Base-by-base conservation (phyloP, 2,329 filamentous ascomycete species). In the Talaromyces sp. region DNA sequence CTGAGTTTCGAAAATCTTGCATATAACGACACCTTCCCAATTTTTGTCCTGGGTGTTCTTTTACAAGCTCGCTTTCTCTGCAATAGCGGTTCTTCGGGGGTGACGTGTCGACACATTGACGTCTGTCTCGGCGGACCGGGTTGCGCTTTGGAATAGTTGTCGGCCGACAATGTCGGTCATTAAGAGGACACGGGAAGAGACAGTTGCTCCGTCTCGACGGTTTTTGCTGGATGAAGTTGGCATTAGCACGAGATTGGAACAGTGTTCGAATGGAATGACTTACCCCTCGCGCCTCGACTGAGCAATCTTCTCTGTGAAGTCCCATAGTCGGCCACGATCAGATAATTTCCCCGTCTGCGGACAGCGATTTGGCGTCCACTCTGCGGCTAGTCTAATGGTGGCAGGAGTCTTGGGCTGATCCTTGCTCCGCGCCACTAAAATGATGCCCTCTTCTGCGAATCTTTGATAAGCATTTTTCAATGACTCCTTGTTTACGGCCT, bases 401-500 rank as follows among this genome's bases (percentile, higher is more conserved):
- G 60, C 60, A 14, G 78, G 68, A 1, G 75, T 68, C 16, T 70
- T 68, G 10, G 73, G 74, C 5, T 74, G 68, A 50, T 90, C 89
- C 70, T 88, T 89, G 63, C 78, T 80, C 71, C 90, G 91, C 35
- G 90, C 84, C 0, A 93, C 85, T 52, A 91, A 81, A 64, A 98
- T 84, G 68, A 98, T 96, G 9, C 93, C 91, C 72, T 98, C 94
- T 73, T 97, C 92, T 70, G 93, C 89, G 73, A 96, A 96, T 16
- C 92, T 87, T 43, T 87, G 84, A 78, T 94, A 97, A 0, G 93
- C 90, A 77, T 99, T 99, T 74, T 95, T 96, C 64, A 99, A 85
- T 0, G 93, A 96, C 77, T 99, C 94, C 72, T 97, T 97, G 82
- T 99, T 99, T 69, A 99, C 94, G 2, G 95, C 93, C 79, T 99